phyloP scores from a whole-genome alignment of 2,329 filamentous ascomycete species.

The Ceratocystis destructans region DNA sequence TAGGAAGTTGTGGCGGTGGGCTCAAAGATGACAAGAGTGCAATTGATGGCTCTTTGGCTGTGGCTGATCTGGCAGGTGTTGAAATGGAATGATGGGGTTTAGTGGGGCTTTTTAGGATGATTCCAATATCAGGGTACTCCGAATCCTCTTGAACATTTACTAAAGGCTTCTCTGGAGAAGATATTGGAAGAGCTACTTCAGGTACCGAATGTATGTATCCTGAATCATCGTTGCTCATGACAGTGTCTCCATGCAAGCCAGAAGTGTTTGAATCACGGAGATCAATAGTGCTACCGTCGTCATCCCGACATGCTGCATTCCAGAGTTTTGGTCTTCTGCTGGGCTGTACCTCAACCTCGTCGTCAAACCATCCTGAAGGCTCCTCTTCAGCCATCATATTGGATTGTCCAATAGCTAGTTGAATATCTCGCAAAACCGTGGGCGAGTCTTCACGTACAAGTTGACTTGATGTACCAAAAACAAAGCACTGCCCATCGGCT shows the following conservation, averaged over 20 bases:
- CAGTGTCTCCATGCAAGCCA: neutral
- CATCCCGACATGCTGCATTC: slow-evolving; percentile 55
- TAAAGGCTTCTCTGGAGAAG: neutral
- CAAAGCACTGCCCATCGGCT: slow-evolving; percentile 56
- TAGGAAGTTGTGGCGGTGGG: slow-evolving; percentile 11
- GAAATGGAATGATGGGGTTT: neutral
- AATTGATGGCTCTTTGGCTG: neutral
- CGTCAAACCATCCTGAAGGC: neutral
- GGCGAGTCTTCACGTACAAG: slow-evolving; percentile 60
- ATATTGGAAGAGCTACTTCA: neutral
- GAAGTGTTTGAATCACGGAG: slow-evolving; percentile 31
- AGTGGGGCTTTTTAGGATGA: neutral
- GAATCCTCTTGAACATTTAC: neutral
- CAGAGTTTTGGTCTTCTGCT: slow-evolving; percentile 41
- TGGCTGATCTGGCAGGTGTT: neutral
- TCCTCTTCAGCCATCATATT: slow-evolving; percentile 27
- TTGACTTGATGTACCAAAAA: slow-evolving; percentile 81
- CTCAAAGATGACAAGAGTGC: neutral
- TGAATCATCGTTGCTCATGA: neutral
- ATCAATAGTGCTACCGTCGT: slow-evolving; percentile 36
- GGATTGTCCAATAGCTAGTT: slow-evolving; percentile 47
- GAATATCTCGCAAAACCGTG: slow-evolving; percentile 46
- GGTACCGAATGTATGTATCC: neutral
- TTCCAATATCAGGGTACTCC: slow-evolving; percentile 10
- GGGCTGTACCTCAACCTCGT: slow-evolving; percentile 3